Evolutionary conservation across 805 yeast species (phyloP).

Genomic region (Starmera amethionina): DNA sequence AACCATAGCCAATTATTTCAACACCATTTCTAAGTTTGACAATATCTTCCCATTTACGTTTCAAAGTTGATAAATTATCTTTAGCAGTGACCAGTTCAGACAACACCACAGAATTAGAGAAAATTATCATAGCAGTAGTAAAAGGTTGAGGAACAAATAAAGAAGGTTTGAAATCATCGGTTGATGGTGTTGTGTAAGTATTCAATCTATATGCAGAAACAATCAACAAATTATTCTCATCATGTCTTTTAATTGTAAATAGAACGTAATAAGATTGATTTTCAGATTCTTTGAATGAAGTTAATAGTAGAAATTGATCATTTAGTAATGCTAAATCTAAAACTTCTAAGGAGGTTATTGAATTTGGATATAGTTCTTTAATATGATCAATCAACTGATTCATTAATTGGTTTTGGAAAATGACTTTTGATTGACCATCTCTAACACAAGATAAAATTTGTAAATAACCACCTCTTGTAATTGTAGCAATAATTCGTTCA

Average conservation of each 20-base stretch:
- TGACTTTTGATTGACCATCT: constrained; percentile 30
- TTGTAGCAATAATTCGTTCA: constrained; percentile 29
- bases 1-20: constrained; percentile 49
- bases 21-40: constrained; percentile 46
- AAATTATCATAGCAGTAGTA: constrained; percentile 48
- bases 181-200: constrained; percentile 27
- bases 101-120: constrained; percentile 52
- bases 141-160: constrained; percentile 50
- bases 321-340: constrained; percentile 52
- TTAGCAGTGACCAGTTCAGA: constrained; percentile 43
- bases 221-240: constrained; percentile 37
- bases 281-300: constrained; percentile 29
- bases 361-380: constrained; percentile 40
- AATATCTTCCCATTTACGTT: constrained; percentile 73
- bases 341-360: constrained; percentile 39
- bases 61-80: constrained; percentile 22
- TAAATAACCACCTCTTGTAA: constrained; percentile 35
- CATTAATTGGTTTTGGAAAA: constrained; percentile 26
- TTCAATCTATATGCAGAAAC: constrained; percentile 60
- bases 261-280: constrained; percentile 33
- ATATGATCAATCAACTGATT: constrained; percentile 30
- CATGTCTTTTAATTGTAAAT: constrained; percentile 41
- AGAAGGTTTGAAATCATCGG: constrained; percentile 28
- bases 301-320: constrained; percentile 37
- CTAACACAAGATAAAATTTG: constrained; percentile 40